A percentile compares a stretch with the other conserved stretches of the same genome.
Evolutionary conservation across 805 yeast species (phyloP).

Genomic region (Sugiyamaella americana): DNA sequence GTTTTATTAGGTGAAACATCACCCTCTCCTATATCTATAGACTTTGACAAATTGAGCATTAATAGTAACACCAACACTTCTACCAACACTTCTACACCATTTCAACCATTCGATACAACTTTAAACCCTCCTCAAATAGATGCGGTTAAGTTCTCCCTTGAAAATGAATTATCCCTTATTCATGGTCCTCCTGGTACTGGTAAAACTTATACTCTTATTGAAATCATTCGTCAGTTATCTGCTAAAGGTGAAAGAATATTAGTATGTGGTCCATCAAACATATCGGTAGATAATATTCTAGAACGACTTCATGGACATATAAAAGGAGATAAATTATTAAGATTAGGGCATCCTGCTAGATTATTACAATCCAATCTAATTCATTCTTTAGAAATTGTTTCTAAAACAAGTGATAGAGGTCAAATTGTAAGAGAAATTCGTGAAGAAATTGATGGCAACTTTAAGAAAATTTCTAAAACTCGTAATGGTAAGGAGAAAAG

Average conservation of each 20-base stretch:
- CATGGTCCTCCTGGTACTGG: constrained; percentile 88
- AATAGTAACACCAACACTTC: too few relatives aligned
- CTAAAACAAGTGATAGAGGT: constrained; percentile 53
- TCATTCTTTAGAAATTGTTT: constrained; percentile 71
- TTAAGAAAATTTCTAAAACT: constrained; percentile 51
- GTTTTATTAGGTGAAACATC: constrained; percentile 41
- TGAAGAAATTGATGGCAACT: constrained; percentile 54
- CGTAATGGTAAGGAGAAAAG: constrained; percentile 59
- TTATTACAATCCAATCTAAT: constrained; percentile 52
- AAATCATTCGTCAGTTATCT: constrained; percentile 67
- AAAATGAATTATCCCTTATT: constrained; percentile 46
- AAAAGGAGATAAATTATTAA: constrained; percentile 47
- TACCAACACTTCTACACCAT: constrained; percentile 5
- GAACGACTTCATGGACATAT: constrained; percentile 56
- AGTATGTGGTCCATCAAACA: constrained; percentile 92
- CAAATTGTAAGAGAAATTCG: constrained; percentile 61
- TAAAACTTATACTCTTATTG: constrained; percentile 79
- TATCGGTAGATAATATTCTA: constrained; percentile 83
- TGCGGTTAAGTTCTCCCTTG: constrained; percentile 64
- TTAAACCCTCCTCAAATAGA: constrained; percentile 65
- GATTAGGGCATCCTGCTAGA: constrained; percentile 94
- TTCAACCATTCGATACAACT: constrained; percentile 36
- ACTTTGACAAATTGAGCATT: not conserved
- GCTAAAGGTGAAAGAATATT: constrained; percentile 51
- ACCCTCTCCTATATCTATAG: too few relatives aligned